Conservation (phyloP, 2,329 filamentous ascomycete species). For the Stagonosporopsis rhizophila region DNA sequence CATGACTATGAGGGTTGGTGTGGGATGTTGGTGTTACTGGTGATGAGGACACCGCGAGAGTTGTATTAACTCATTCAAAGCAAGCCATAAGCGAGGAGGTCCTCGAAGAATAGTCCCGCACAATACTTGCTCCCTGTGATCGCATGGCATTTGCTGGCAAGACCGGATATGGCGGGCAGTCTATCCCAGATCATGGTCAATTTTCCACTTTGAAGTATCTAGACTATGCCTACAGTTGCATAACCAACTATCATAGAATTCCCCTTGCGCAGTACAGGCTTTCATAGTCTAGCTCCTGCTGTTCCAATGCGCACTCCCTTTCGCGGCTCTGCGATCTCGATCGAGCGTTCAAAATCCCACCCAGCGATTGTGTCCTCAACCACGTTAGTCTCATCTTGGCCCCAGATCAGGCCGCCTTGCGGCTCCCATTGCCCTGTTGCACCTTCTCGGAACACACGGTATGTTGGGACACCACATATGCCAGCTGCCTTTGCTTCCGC, state of each 20-base stretch:
- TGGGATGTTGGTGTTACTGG: background rate
- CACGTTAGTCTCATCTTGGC: conserved; percentile 44
- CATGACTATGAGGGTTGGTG: background rate
- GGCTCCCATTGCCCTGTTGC: conserved; percentile 22
- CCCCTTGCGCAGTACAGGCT: too few relatives aligned
- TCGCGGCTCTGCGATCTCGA: conserved; percentile 2
- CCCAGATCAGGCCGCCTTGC: conserved; percentile 41
- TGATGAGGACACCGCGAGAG: background rate
- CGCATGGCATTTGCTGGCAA: background rate
- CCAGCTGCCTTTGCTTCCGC: conserved; percentile 41
- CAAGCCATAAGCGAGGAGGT: background rate
- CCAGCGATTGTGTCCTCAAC: conserved; percentile 46
- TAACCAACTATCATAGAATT: too few relatives aligned
- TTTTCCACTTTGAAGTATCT: too few relatives aligned
- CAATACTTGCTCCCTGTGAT: background rate
- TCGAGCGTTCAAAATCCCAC: conserved; percentile 26
- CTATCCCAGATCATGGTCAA: background rate
- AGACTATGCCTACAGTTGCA: too few relatives aligned
- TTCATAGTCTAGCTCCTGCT: background rate
- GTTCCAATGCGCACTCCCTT: background rate
- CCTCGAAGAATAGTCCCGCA: background rate
- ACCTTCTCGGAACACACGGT: conserved; percentile 33
- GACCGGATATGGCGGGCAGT: background rate
- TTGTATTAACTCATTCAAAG: background rate
- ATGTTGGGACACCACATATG: conserved; percentile 46